These are phyloP conservation scores for Aspergillus chevalieri DNA, from an alignment of 2,329 filamentous ascomycete species.

Conservation along the genomic window DNA sequence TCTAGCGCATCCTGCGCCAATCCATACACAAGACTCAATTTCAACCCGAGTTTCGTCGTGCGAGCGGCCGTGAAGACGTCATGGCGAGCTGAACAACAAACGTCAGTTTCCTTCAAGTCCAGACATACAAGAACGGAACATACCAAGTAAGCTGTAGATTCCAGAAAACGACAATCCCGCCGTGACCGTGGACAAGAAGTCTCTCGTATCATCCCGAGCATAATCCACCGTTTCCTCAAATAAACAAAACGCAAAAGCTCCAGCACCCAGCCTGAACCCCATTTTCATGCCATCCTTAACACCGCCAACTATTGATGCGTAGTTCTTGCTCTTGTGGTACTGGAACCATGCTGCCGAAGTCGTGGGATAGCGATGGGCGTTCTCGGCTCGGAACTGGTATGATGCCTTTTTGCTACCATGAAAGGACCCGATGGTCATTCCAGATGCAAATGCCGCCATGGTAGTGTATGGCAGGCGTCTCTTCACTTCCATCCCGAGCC, in stretches of 20 bases:
- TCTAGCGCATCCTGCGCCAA: slow-evolving; percentile 70
- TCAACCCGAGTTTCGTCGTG: slow-evolving; percentile 72
- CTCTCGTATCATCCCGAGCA: slow-evolving; percentile 52
- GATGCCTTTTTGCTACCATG: slow-evolving; percentile 69
- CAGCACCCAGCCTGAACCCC: slow-evolving; percentile 63
- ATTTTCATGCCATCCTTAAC: slow-evolving; percentile 72
- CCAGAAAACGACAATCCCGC: slow-evolving; percentile 81
- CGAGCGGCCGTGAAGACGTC: slow-evolving; percentile 68
- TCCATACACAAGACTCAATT: slow-evolving; percentile 74
- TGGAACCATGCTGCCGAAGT: slow-evolving; percentile 86
- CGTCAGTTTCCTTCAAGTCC: not conserved
- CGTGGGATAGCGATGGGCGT: slow-evolving; percentile 84
- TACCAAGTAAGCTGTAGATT: slow-evolving; percentile 79
- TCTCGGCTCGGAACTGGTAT: slow-evolving; percentile 86
- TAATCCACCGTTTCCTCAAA: slow-evolving; percentile 82
- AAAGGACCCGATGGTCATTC: slow-evolving; percentile 63
- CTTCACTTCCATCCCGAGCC: slow-evolving; percentile 58
- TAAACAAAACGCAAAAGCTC: slow-evolving; percentile 69
- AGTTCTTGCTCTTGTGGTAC: slow-evolving; percentile 99
- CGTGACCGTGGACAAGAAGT: slow-evolving; percentile 73
- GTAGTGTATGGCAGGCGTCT: slow-evolving; percentile 62
- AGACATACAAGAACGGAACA: slow-evolving; percentile 27
- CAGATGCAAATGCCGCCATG: slow-evolving; percentile 59
- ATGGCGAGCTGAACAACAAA: slow-evolving; percentile 59
- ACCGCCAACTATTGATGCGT: slow-evolving; percentile 72